Conservation (phyloP, 2,329 filamentous ascomycete species). For the Xylaria arbuscula region DNA sequence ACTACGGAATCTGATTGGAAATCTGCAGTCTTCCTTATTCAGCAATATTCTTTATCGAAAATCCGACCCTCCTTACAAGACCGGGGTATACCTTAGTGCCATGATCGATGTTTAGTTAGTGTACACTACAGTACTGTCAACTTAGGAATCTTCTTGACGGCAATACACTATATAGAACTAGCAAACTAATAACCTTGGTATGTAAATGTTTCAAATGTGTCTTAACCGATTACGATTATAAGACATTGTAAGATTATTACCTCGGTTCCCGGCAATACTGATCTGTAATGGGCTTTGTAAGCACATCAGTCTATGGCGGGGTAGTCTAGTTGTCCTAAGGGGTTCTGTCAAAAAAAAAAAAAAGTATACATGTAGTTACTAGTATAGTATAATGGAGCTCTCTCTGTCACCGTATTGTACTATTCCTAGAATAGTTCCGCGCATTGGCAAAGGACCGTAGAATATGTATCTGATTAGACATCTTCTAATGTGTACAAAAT, state of each 20-base stretch:
- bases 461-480: background rate
- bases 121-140: constrained; percentile 3
- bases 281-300: constrained; percentile 3
- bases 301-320: constrained; percentile 10
- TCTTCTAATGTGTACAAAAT: constrained; percentile 15
- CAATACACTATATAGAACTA: background rate
- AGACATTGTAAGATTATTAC: background rate
- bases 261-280: background rate
- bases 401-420: background rate
- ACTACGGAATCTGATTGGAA: constrained; percentile 17
- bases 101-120: background rate
- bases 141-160: background rate
- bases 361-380: background rate
- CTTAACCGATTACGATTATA: background rate
- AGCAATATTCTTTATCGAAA: constrained; percentile 6
- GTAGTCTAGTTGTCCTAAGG: background rate
- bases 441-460: background rate
- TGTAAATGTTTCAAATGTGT: background rate
- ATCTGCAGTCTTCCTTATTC: constrained; percentile 7
- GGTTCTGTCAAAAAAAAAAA: background rate
- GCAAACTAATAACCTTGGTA: background rate
- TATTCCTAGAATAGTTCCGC: background rate
- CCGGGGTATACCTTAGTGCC: background rate
- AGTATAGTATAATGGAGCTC: background rate
- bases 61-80: constrained; percentile 11